phyloP scores from a whole-genome alignment of 176 grass and related monocot species.

The Guadua angustifolia region DNA sequence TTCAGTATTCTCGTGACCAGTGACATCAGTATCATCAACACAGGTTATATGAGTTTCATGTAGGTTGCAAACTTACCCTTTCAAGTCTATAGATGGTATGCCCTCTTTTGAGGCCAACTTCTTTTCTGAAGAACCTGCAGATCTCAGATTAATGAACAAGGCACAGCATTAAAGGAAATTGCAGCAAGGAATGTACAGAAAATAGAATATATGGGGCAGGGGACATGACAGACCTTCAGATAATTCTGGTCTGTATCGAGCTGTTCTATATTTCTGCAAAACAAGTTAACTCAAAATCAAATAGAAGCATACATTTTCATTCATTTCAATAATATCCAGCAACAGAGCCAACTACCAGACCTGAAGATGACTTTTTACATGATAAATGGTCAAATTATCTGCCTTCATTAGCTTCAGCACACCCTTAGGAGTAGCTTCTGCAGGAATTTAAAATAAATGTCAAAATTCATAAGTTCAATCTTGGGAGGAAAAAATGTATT shows the following conservation, averaged over 20 bases:
- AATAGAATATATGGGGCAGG: background rate
- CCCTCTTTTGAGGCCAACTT: constrained; percentile 63
- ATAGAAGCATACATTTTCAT: constrained; percentile 10
- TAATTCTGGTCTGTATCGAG: constrained; percentile 86
- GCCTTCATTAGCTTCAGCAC: constrained; percentile 99
- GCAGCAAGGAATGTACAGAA: constrained; percentile 1
- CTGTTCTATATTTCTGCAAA: constrained; percentile 98
- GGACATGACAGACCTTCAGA: constrained; percentile 70
- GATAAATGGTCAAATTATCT: constrained; percentile 99
- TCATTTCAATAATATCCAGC: constrained; percentile 9
- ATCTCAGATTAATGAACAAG: constrained; percentile 37
- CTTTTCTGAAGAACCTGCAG: constrained; percentile 64
- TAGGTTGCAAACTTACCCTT: constrained; percentile 59
- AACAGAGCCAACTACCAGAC: constrained; percentile 47
- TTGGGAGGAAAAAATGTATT: background rate
- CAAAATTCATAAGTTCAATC: constrained; percentile 10
- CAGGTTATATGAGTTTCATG: constrained; percentile 9
- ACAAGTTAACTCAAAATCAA: constrained; percentile 40
- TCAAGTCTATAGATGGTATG: constrained; percentile 72
- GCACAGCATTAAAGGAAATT: constrained; percentile 8
- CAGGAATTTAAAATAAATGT: constrained; percentile 41
- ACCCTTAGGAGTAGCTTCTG: constrained; percentile 98
- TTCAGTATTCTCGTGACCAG: background rate
- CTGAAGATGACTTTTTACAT: constrained; percentile 99
- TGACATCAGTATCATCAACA: constrained; percentile 3